Conservation (phyloP, 306 rosid species). For the Prunus mongolica region DNA sequence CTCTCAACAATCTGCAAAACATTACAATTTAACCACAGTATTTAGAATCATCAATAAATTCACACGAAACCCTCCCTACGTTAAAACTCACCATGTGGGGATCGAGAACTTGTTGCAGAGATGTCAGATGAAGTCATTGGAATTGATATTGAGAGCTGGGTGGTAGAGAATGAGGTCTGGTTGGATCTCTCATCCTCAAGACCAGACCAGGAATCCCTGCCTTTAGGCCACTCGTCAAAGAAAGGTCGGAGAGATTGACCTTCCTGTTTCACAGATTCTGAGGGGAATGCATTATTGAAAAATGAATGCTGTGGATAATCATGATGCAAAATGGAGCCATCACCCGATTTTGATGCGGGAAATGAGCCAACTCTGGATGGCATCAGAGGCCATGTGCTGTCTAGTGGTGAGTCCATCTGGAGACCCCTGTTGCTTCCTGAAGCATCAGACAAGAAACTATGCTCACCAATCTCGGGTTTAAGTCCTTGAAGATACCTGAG, state of each 20-base stretch:
- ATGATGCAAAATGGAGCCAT: conserved; percentile 23
- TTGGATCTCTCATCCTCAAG: conserved; percentile 46
- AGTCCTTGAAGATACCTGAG: conserved; percentile 43
- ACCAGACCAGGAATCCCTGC: conserved; percentile 45
- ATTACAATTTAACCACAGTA: not conserved
- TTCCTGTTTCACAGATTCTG: conserved; percentile 33
- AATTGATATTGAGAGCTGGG: conserved; percentile 50
- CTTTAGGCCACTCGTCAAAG: conserved; percentile 47
- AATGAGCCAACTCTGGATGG: conserved; percentile 29
- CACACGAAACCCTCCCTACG: not conserved
- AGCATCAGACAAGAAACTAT: conserved; percentile 38
- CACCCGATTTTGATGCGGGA: conserved; percentile 25
- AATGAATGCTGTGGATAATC: conserved; percentile 31
- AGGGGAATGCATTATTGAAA: conserved; percentile 23
- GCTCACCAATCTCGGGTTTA: conserved; percentile 41
- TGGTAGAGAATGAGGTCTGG: conserved; percentile 43
- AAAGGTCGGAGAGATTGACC: conserved; percentile 47
- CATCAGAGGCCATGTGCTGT: conserved; percentile 36
- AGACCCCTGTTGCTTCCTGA: conserved; percentile 37
- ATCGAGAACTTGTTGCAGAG: conserved; percentile 33
- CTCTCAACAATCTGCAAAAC: conserved; percentile 24
- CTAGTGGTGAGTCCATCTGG: conserved; percentile 31
- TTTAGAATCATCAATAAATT: conserved; percentile 7
- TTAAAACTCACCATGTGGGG: conserved; percentile 38
- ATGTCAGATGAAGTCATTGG: conserved; percentile 40